These are phyloP conservation scores for Candida ulmi DNA, from an alignment of 805 yeast genomes.

Conservation along the genomic window DNA sequence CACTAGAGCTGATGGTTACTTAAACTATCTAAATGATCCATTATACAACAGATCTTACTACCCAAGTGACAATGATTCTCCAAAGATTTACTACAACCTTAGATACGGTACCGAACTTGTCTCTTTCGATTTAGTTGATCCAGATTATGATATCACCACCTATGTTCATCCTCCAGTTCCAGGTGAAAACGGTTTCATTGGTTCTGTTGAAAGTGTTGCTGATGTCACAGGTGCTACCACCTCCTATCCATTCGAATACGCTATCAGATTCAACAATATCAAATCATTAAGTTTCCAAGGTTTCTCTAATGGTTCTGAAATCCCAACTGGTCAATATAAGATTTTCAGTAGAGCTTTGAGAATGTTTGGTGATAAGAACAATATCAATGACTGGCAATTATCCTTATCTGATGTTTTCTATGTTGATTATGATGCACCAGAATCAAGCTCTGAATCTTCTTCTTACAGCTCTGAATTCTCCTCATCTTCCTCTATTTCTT, in stretches of 20 bases:
- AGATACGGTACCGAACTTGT: conserved; percentile 7
- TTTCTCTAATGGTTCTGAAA: conserved; percentile 7
- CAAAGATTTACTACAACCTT: conserved; percentile 4
- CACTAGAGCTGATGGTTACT: conserved; percentile 2
- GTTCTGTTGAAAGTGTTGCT: conserved; percentile 2
- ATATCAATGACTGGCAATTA: conserved; percentile 8
- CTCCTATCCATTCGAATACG: conserved; percentile 6
- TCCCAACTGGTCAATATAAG: conserved; percentile 11
- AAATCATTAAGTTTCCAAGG: conserved; percentile 3
- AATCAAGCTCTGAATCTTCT: background rate
- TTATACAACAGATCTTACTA: too few species aligned
- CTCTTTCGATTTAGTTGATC: conserved; percentile 13
- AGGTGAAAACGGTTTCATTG: conserved; percentile 7
- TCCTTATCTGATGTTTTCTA: conserved; percentile 5
- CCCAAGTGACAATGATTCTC: conserved; percentile 1
- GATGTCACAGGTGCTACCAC: conserved; percentile 1
- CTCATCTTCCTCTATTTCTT: background rate
- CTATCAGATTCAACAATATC: background rate
- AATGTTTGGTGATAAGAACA: conserved; percentile 5
- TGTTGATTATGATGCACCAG: background rate
- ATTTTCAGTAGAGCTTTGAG: conserved; percentile 6
- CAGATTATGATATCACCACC: conserved; percentile 6
- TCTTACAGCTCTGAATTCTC: background rate
- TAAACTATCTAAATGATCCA: conserved; percentile 1
- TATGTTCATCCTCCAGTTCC: conserved; percentile 5